Percentiles rank a stretch among this genome's conserved stretches.
Evolutionary conservation across 108 stramenopile species (phyloP).

Genomic region (Stephanodiscus minutulus): DNA sequence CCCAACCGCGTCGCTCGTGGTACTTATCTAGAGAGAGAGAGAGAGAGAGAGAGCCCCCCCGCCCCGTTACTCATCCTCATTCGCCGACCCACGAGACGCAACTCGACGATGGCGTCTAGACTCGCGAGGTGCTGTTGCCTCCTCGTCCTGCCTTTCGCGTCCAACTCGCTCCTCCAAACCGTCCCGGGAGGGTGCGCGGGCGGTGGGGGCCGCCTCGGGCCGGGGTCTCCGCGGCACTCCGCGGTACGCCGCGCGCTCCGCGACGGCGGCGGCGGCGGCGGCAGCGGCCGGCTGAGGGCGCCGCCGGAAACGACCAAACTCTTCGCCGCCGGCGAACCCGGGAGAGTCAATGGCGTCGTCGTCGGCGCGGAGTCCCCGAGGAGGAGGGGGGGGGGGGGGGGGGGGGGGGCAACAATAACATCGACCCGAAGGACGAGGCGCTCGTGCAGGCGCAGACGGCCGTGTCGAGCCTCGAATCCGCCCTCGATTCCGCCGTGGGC

Average conservation of each 20-base stretch:
- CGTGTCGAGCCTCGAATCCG: conserved; percentile 35
- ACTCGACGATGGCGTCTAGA: neutral
- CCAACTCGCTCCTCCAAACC: neutral
- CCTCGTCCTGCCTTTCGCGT: neutral
- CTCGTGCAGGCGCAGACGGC: conserved; percentile 40
- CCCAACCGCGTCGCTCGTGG: conserved; percentile 10
- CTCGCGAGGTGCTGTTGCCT: neutral
- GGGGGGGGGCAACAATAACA: too few relatives aligned
- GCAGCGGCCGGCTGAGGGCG: neutral
- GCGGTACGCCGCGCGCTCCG: neutral
- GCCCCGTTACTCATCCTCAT: too few relatives aligned
- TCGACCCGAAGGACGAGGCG: conserved; percentile 42
- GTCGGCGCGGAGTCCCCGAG: neutral
- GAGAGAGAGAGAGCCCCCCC: too few relatives aligned
- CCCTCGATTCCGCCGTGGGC: conserved; percentile 36
- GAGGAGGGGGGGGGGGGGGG: too few relatives aligned
- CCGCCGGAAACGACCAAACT: neutral
- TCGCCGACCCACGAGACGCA: neutral
- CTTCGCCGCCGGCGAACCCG: neutral
- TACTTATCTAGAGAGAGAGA: neutral
- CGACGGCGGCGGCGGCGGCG: neutral
- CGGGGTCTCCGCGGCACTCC: neutral
- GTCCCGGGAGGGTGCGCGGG: neutral
- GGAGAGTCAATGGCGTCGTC: neutral
- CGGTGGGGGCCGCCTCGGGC: neutral